Percentiles rank a stretch among this genome's conserved stretches.
Conservation (phyloP, 768 basidiomycete species). For the Auriscalpium microsporum region DNA sequence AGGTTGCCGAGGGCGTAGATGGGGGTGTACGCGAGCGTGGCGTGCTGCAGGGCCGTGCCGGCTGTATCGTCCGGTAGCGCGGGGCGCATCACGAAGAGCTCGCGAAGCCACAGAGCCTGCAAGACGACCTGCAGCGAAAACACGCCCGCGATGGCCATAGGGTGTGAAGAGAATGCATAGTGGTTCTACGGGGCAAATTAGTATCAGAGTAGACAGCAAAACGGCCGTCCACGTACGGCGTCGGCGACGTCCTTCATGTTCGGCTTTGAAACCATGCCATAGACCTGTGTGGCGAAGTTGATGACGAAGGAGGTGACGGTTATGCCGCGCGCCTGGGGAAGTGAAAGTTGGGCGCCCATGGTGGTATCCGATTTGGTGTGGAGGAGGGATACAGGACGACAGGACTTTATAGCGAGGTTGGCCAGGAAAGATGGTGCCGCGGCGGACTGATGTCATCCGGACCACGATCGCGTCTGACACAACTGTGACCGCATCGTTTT, state of each 20-base stretch:
- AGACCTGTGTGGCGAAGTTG: conserved; percentile 22
- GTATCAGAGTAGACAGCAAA: background rate
- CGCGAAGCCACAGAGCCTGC: conserved; percentile 22
- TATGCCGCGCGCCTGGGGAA: conserved; percentile 16
- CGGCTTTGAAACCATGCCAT: conserved; percentile 22
- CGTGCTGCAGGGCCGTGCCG: conserved; percentile 1
- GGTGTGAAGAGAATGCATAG: conserved; percentile 26
- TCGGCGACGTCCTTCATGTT: conserved; percentile 27
- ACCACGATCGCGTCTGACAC: too few species aligned
- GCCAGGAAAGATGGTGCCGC: background rate
- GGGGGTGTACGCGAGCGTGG: conserved; percentile 23
- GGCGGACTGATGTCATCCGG: background rate
- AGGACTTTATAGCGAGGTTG: background rate
- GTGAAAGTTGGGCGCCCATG: conserved; percentile 22
- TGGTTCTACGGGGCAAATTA: conserved; percentile 18
- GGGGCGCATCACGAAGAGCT: conserved; percentile 17
- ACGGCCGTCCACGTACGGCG: conserved; percentile 14
- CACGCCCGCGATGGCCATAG: conserved; percentile 25
- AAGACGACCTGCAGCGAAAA: conserved; percentile 23
- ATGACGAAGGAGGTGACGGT: conserved; percentile 22
- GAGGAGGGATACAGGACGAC: background rate
- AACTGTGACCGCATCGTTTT: too few species aligned
- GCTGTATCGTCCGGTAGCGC: conserved; percentile 3
- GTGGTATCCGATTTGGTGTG: background rate
- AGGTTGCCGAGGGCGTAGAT: conserved; percentile 26